Conservation (phyloP, 345 rosid species). For the Populus deltoides region DNA sequence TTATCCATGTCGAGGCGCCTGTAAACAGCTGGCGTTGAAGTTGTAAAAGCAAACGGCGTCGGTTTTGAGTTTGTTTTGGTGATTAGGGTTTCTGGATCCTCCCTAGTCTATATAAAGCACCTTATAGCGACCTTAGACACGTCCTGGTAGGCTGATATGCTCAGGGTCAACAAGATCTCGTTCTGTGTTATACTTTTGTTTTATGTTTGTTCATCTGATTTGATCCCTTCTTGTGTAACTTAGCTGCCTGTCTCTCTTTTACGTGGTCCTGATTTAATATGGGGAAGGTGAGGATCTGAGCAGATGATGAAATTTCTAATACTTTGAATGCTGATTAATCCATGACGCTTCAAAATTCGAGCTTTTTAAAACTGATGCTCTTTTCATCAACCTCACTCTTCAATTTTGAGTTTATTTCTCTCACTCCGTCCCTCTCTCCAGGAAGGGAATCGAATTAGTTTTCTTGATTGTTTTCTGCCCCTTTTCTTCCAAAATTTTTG, state of each 20-base stretch:
- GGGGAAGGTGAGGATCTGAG: constrained; percentile 19
- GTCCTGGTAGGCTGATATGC: too few species aligned
- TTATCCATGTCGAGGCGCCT: too few species aligned
- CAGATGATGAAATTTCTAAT: constrained; percentile 44
- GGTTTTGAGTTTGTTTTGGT: neutral
- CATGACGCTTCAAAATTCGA: constrained; percentile 49
- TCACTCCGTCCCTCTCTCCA: neutral
- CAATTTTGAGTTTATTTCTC: neutral
- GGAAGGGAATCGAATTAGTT: neutral
- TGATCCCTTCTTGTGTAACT: neutral
- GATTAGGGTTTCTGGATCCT: neutral
- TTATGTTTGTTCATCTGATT: neutral
- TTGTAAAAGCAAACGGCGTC: neutral
- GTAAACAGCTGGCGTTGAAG: neutral
- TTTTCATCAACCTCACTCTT: neutral
- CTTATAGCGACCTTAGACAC: accelerated
- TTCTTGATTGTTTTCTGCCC: neutral
- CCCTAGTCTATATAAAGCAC: neutral
- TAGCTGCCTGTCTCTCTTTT: neutral
- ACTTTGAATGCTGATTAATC: constrained; percentile 23
- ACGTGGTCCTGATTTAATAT: neutral
- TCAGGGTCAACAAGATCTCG: neutral
- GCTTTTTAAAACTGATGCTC: constrained; percentile 73
- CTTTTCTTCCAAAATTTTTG: neutral
- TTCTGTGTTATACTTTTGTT: too few species aligned